Conservation (phyloP, 2,329 filamentous ascomycete species). For the Trichoderma atroviride region DNA sequence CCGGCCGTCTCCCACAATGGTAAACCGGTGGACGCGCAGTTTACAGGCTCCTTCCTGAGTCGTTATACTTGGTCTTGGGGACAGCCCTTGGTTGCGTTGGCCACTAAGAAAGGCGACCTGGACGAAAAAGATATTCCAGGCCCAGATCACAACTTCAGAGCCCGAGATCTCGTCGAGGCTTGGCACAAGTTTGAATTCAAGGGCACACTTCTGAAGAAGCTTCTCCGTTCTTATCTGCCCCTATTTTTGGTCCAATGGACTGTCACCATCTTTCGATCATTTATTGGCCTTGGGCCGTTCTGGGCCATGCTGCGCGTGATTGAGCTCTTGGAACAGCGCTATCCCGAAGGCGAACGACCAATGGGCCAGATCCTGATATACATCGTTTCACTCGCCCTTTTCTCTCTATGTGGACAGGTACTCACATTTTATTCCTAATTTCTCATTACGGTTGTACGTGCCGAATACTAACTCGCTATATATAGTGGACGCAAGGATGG, state of each 20-base stretch:
- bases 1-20: slow-evolving; percentile 66
- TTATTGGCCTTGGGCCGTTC: slow-evolving; percentile 71
- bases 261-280: slow-evolving; percentile 55
- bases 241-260: slow-evolving; percentile 61
- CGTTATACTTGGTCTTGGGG: slow-evolving; percentile 71
- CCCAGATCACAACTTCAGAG: slow-evolving; percentile 58
- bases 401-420: slow-evolving; percentile 57
- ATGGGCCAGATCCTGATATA: slow-evolving; percentile 65
- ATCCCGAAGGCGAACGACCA: slow-evolving; percentile 46
- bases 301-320: slow-evolving; percentile 69
- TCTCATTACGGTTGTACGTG: neutral
- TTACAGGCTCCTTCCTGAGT: slow-evolving; percentile 61
- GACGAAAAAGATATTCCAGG: slow-evolving; percentile 65
- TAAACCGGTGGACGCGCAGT: slow-evolving; percentile 63
- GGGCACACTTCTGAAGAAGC: slow-evolving; percentile 60
- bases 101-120: slow-evolving; percentile 60
- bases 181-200: slow-evolving; percentile 54
- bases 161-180: slow-evolving; percentile 51
- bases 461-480: neutral
- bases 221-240: slow-evolving; percentile 60
- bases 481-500: slow-evolving; percentile 63
- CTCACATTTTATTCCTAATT: neutral
- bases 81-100: slow-evolving; percentile 54
- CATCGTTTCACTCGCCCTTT: slow-evolving; percentile 64
- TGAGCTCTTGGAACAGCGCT: slow-evolving; percentile 61